phyloP scores from a whole-genome alignment of 495 filamentous ascomycete genomes.

The Chaetomidium leptoderma region DNA sequence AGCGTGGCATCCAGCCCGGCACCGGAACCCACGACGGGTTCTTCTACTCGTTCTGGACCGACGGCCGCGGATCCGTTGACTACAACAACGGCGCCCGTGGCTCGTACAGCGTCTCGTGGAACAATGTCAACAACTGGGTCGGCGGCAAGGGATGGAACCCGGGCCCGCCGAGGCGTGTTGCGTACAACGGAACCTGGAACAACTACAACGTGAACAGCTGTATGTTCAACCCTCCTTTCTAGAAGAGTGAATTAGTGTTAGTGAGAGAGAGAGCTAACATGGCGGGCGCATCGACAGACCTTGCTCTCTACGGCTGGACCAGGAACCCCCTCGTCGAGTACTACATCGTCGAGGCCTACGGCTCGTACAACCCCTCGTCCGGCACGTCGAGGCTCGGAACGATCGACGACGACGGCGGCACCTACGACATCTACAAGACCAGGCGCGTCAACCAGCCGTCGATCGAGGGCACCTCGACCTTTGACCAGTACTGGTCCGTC shows the following conservation, averaged over 20 bases:
- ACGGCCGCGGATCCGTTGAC: slow-evolving; percentile 49
- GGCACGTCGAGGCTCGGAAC: slow-evolving; percentile 45
- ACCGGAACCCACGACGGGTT: slow-evolving; percentile 53
- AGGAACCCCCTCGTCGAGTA: slow-evolving; percentile 59
- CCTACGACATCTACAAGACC: slow-evolving; percentile 59
- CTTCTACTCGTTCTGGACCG: slow-evolving; percentile 59
- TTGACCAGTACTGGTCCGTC: slow-evolving; percentile 57
- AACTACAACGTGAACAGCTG: slow-evolving; percentile 28
- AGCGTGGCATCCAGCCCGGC: slow-evolving; percentile 17
- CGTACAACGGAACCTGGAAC: slow-evolving; percentile 28
- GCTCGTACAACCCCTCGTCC: slow-evolving; percentile 51
- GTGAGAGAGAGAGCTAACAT: neutral
- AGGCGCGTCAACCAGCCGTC: slow-evolving; percentile 55
- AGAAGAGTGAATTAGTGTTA: neutral
- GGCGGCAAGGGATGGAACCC: slow-evolving; percentile 60
- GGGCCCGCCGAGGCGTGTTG: slow-evolving; percentile 32
- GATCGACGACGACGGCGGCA: slow-evolving; percentile 53
- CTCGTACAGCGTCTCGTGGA: slow-evolving; percentile 52
- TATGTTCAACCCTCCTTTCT: neutral
- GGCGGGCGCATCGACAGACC: slow-evolving; percentile 12
- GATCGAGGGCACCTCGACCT: slow-evolving; percentile 47
- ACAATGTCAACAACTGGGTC: slow-evolving; percentile 53
- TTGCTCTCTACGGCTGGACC: slow-evolving; percentile 57
- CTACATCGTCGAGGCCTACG: slow-evolving; percentile 60
- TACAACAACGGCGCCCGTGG: slow-evolving; percentile 54